These are phyloP conservation scores for Takashimella tepidaria DNA, from an alignment of 1,284 basidiomycete species.

Conservation along the genomic window DNA sequence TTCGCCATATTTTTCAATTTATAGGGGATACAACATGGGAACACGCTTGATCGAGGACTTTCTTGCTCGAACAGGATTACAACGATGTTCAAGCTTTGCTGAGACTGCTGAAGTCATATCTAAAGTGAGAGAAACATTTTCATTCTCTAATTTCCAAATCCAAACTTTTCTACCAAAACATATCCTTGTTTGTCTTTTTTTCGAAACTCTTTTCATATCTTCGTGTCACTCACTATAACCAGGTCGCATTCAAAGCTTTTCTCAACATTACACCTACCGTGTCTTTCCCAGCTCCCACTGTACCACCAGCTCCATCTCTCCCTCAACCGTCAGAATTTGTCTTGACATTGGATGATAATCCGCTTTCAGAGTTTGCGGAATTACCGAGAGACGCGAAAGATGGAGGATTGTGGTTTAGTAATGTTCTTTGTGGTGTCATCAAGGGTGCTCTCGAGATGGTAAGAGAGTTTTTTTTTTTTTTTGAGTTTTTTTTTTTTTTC, in stretches of 20 bases:
- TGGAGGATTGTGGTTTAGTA: slow-evolving; percentile 93
- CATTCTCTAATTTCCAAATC: no score
- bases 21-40: slow-evolving; percentile 98
- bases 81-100: slow-evolving; percentile 81
- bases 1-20: neutral
- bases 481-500: no score
- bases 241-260: slow-evolving; percentile 99
- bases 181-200: no score
- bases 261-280: slow-evolving; percentile 86
- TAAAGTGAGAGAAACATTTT: slow-evolving; percentile 54
- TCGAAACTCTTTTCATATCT: no score
- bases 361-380: slow-evolving; percentile 94
- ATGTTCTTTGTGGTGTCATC: slow-evolving; percentile 89
- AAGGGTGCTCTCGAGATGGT: slow-evolving; percentile 97
- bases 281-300: slow-evolving; percentile 57
- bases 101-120: slow-evolving; percentile 91
- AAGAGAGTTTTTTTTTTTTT: slow-evolving; percentile 40
- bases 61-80: slow-evolving; percentile 78
- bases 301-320: slow-evolving; percentile 46
- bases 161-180: no score
- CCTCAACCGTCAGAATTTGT: slow-evolving; percentile 59
- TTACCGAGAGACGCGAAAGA: slow-evolving; percentile 83
- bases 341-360: slow-evolving; percentile 90
- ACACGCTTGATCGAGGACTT: slow-evolving; percentile 96
- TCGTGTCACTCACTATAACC: neutral